These are phyloP conservation scores for Solanum chilense DNA, from an alignment of 257 asterid genomes.

Conservation along the genomic window DNA sequence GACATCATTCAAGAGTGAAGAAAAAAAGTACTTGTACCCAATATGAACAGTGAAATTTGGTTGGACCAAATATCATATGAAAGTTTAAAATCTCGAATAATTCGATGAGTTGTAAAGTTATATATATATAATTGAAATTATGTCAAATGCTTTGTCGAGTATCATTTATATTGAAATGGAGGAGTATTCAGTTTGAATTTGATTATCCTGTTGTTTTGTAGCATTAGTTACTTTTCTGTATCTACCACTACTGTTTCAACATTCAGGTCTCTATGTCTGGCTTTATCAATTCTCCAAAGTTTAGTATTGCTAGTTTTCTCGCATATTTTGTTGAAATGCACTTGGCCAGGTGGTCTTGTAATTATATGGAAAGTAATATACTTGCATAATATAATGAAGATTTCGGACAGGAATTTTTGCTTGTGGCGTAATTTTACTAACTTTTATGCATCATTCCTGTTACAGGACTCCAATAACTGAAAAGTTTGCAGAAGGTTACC, in stretches of 20 bases:
- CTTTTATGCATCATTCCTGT: conserved; percentile 7
- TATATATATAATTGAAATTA: background rate
- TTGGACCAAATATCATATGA: background rate
- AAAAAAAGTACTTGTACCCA: background rate
- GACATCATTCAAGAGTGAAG: background rate
- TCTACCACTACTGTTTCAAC: background rate
- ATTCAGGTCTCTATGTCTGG: background rate
- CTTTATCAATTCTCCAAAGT: background rate
- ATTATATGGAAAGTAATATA: background rate
- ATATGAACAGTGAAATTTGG: background rate
- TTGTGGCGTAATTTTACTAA: background rate
- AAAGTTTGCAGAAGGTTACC: conserved; percentile 52
- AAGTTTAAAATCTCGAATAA: background rate
- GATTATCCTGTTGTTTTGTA: background rate
- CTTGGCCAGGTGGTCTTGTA: background rate
- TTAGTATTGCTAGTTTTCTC: background rate
- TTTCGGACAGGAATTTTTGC: background rate
- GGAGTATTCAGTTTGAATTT: background rate
- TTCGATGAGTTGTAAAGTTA: background rate
- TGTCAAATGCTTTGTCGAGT: background rate
- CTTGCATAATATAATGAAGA: background rate
- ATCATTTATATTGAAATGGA: background rate
- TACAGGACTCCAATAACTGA: conserved; percentile 62
- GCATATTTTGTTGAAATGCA: background rate
- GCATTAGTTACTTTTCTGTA: background rate